Base-by-base conservation (phyloP, 192 early-diverging fungal genomes). In the Backusella luteola region DNA sequence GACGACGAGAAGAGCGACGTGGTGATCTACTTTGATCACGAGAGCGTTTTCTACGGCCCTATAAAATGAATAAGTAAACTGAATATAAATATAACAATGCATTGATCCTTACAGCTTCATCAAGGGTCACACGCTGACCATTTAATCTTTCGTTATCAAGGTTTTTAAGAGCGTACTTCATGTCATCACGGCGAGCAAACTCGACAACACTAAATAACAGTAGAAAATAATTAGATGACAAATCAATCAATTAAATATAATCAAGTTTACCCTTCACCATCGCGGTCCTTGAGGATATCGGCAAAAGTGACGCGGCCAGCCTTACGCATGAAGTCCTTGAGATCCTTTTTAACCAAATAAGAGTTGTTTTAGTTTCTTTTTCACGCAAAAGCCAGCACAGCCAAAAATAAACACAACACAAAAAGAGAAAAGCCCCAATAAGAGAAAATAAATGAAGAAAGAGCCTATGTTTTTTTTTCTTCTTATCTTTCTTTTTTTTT, bases 281-380 rank as follows among this genome's bases (percentile, higher is more conserved):
- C 86, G 14, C 91, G 86, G 76, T 88, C 89, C 85, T 93, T 93
- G 85, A 91, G 92, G 71, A 95, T 89, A 80, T 98, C 95, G 7
- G 97, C 93, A 88, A 95, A 99, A 32, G 91, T 89, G 19, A 99
- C 96, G 80, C 97, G 94, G 69, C 96, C 96, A 35, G 94, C 96
- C 77, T 95, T 94, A 74, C 95, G 93, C 86, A 97, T 94, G 76
- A 95, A 86, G 80, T 98, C 96, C 87, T 99, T 99, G 85, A 99
- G 88, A 87, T 96, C 96, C 95, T 97, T 87, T 79, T 85, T 81
- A 63, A 56, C 78, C 36, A 69, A 35, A 77, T 69, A 79, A 49
- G 53, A 59, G 6, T 59, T 59, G 7, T 59, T 59, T 59, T 59
- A 59, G 53, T 59, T 59, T 59, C 21, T 19, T 49, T 49, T 49